Base-by-base conservation (phyloP, 768 basidiomycete species). In the Kwoniella shandongensis region DNA sequence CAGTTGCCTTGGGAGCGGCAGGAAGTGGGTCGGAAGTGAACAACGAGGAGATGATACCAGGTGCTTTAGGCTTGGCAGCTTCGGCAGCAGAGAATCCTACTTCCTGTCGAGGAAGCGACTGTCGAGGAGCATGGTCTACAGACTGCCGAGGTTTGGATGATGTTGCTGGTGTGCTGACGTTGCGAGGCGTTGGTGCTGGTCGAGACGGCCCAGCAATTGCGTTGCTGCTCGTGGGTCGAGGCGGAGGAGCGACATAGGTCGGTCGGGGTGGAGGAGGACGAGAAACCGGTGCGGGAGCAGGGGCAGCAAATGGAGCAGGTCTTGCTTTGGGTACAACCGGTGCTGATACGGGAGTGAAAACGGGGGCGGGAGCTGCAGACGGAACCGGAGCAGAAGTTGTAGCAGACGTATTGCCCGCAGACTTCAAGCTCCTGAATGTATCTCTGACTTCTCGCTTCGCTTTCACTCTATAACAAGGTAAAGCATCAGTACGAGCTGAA, bases 11-110 rank as follows among this genome's bases (percentile, higher is more conserved):
- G 20, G 42, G 10, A 13, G 60, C 27, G 59, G 40, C 46, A n/a
- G 57, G 59, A 8, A 53, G 45, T 1, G 89, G 89, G 64, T 91
- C 91, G 61, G 83, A 88, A 2, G 89, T 84, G 79, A 94, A 94
- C 7, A 94, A 80, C 8, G 91, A 92, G 0, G 92, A 96, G 60
- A 94, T 89, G 57, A 92, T 73, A 57, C 78, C 76, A 17, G 75
- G 73, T 11, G 64, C 62, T 6, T 65, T 58, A 15, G 57, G 17
- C 29, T 66, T 61, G 10, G 45, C 17, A 12, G 50, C 22, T 23
- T 53, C 45, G n/a, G 55, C 25, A 32, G 60, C 47, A 5, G 61
- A 18, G 10, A 48, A 48, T 32, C 54, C 54, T 26, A 47, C 54
- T 2, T 51, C 44, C 13, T 38, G 25, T n/a, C 46, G 25, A 26